Conservation (phyloP, 345 rosid genomes). For the Trapa bicornis region DNA sequence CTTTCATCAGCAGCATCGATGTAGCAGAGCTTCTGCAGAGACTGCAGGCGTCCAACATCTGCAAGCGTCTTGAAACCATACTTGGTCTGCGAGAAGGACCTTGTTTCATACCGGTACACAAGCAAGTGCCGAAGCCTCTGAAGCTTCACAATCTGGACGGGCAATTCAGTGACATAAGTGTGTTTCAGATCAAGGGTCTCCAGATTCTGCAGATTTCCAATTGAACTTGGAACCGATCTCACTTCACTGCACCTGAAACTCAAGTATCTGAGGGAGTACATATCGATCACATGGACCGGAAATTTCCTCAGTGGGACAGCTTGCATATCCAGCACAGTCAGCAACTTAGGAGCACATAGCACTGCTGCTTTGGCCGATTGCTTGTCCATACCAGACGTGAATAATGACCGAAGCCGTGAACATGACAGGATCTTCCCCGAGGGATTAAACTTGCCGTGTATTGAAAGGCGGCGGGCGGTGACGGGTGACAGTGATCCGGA, state of each 20-base stretch:
- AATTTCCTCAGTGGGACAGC: slow-evolving; percentile 11
- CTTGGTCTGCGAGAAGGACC: slow-evolving; percentile 5
- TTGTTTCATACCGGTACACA: slow-evolving; percentile 17
- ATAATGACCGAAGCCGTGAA: slow-evolving; percentile 14
- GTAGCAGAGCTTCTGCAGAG: slow-evolving; percentile 18
- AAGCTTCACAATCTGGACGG: slow-evolving; percentile 14
- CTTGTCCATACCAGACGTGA: slow-evolving; percentile 8
- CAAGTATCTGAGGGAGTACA: slow-evolving; percentile 14
- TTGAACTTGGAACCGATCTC: slow-evolving; percentile 15
- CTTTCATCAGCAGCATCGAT: slow-evolving; percentile 12
- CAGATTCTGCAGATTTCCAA: slow-evolving; percentile 16
- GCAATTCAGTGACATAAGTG: slow-evolving; percentile 13
- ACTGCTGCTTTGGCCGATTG: not conserved
- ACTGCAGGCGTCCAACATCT: slow-evolving; percentile 10
- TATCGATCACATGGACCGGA: slow-evolving; percentile 12
- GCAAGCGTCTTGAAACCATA: slow-evolving; percentile 9
- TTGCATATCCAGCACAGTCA: slow-evolving; percentile 17
- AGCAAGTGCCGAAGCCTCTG: slow-evolving; percentile 16
- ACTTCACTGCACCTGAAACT: slow-evolving; percentile 18
- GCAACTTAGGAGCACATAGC: slow-evolving; percentile 5
- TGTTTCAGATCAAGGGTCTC: slow-evolving; percentile 27
- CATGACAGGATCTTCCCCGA: not conserved
- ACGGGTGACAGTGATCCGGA: not conserved
- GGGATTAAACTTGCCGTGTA: not conserved
- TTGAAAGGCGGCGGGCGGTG: slow-evolving; percentile 13